Evolutionary conservation across 129 eudicot genomes (phyloP).

Genomic region (Pittosporum tobira): DNA sequence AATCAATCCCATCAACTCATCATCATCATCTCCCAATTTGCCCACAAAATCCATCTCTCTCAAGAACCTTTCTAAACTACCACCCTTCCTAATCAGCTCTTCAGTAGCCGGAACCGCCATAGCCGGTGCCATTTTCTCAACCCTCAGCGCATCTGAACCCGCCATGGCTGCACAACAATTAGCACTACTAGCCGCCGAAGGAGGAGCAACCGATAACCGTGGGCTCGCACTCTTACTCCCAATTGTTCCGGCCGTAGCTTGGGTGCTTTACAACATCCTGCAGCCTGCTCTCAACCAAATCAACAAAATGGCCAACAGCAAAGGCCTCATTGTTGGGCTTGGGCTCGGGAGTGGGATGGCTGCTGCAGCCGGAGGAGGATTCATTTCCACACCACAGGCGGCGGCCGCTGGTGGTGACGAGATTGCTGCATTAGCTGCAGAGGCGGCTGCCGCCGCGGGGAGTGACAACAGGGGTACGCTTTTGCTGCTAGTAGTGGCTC

Average conservation of each 20-base stretch:
- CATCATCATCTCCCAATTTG: too few species aligned
- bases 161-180: slow-evolving; percentile 80
- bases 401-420: slow-evolving; percentile 18
- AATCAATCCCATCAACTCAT: too few species aligned
- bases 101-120: slow-evolving; percentile 46
- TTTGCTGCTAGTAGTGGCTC: slow-evolving; percentile 59
- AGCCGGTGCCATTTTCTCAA: slow-evolving; percentile 66
- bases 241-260: slow-evolving; percentile 54
- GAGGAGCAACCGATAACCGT: slow-evolving; percentile 54
- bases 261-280: slow-evolving; percentile 77
- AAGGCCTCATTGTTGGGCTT: slow-evolving; percentile 53
- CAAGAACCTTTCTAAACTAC: slow-evolving; percentile 39
- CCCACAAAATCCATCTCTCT: slow-evolving; percentile 34
- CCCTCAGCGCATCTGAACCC: slow-evolving; percentile 45
- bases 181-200: slow-evolving; percentile 64
- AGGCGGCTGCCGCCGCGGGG: slow-evolving; percentile 36
- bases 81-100: too few species aligned
- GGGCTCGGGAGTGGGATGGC: slow-evolving; percentile 66
- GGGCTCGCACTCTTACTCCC: slow-evolving; percentile 66
- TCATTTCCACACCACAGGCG: slow-evolving; percentile 38
- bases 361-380: slow-evolving; percentile 36
- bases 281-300: slow-evolving; percentile 76
- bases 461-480: slow-evolving; percentile 65
- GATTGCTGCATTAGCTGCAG: too few species aligned
- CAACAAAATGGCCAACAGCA: slow-evolving; percentile 51